Conservation (phyloP, 2,329 filamentous ascomycete species). For the Tolypocladium sp. region DNA sequence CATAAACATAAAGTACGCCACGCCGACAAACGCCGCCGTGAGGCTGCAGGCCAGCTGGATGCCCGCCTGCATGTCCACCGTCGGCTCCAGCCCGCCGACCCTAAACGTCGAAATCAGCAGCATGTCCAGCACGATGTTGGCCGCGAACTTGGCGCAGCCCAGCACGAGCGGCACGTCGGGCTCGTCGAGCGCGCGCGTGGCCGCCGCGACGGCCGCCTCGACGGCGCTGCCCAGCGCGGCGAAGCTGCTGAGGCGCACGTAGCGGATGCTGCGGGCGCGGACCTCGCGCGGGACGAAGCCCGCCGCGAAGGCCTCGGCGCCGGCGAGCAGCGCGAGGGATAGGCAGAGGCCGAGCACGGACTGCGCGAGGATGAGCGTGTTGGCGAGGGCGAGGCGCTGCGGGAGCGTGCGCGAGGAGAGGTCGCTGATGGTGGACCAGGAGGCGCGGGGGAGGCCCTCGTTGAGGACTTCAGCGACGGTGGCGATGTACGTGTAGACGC, state of each 20-base stretch:
- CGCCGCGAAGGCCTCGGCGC: slow-evolving; percentile 30
- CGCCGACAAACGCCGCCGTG: slow-evolving; percentile 41
- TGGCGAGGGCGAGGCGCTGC: slow-evolving; percentile 47
- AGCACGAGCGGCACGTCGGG: slow-evolving; percentile 62
- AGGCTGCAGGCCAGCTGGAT: slow-evolving; percentile 55
- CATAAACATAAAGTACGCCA: slow-evolving; percentile 49
- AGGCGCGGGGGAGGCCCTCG: slow-evolving; percentile 59
- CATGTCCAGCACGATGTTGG: slow-evolving; percentile 61
- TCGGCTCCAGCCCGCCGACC: slow-evolving; percentile 42
- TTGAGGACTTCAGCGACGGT: slow-evolving; percentile 61
- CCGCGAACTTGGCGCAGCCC: slow-evolving; percentile 50
- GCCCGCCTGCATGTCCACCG: slow-evolving; percentile 54
- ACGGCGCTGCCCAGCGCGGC: slow-evolving; percentile 52
- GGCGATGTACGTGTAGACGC: slow-evolving; percentile 58
- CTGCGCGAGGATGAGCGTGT: slow-evolving; percentile 57
- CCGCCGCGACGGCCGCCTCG: slow-evolving; percentile 51
- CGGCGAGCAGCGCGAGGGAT: slow-evolving; percentile 47
- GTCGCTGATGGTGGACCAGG: slow-evolving; percentile 63
- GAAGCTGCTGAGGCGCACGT: slow-evolving; percentile 57
- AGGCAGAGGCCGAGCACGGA: slow-evolving; percentile 46
- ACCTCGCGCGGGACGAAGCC: slow-evolving; percentile 50
- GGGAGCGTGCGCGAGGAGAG: slow-evolving; percentile 39
- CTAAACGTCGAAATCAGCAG: slow-evolving; percentile 59
- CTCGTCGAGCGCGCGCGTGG: slow-evolving; percentile 56
- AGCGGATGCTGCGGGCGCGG: slow-evolving; percentile 46